These are phyloP conservation scores for Microbotryum scabiosae DNA, from an alignment of 1,284 basidiomycete genomes.

Conservation along the genomic window DNA sequence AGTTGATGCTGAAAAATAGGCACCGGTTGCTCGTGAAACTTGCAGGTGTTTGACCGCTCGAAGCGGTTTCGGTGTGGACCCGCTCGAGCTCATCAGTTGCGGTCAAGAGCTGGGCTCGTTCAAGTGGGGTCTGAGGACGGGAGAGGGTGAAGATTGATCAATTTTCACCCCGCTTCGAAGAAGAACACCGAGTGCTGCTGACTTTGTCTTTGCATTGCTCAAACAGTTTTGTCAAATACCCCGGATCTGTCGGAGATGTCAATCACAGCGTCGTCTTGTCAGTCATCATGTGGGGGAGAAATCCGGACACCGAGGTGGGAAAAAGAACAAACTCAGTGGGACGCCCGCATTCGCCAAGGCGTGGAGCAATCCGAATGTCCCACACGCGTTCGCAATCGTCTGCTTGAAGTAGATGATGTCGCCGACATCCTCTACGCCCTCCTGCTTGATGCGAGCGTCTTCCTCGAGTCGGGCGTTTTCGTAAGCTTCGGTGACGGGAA, in stretches of 20 bases:
- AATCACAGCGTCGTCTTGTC: not conserved
- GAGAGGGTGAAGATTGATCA: slow-evolving; percentile 29
- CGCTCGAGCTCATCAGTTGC: slow-evolving; percentile 59
- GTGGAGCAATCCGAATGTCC: slow-evolving; percentile 79
- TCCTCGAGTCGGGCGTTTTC: slow-evolving; percentile 52
- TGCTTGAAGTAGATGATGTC: slow-evolving; percentile 54
- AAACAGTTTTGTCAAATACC: slow-evolving; percentile 22
- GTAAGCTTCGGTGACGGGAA: slow-evolving; percentile 56
- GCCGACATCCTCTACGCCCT: slow-evolving; percentile 52
- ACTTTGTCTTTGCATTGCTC: slow-evolving; percentile 22
- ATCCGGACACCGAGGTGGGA: not conserved
- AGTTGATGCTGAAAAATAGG: no score
- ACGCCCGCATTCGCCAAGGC: slow-evolving; percentile 59
- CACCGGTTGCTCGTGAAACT: no score
- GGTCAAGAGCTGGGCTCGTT: slow-evolving; percentile 65
- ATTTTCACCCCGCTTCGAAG: slow-evolving; percentile 2
- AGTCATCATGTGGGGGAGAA: not conserved
- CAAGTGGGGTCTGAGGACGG: slow-evolving; percentile 51
- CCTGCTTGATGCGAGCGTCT: slow-evolving; percentile 48
- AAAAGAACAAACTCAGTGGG: slow-evolving; percentile 12
- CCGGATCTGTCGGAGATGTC: slow-evolving; percentile 10
- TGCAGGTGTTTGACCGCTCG: slow-evolving; percentile 56
- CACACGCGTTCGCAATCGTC: slow-evolving; percentile 69
- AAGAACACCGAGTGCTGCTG: not conserved
- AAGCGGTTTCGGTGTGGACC: slow-evolving; percentile 63